Evolutionary conservation across 345 rosid genomes (phyloP), one percentile per base, ranked within the genome.

Genomic region (Cardamine occulta): DNA sequence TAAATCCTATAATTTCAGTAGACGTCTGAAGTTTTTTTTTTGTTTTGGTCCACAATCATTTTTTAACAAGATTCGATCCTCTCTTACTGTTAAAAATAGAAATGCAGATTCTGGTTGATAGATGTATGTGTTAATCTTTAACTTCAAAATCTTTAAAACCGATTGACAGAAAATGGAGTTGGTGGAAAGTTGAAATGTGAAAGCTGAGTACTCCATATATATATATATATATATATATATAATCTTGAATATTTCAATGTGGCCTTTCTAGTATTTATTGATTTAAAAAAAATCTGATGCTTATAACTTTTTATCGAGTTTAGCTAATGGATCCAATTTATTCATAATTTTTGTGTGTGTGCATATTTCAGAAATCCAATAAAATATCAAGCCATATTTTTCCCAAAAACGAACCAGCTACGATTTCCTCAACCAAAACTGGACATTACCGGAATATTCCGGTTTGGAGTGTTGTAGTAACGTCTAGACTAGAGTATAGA

Each of bases 401-500:
- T 2, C 51, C 51, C 61, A 1, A 59, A 47, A 9, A 4, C 26
- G 32, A 32, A 47, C 26, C 24, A 60, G 17, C 34, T 31, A 71
- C 47, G 37, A 15, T 6, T 52, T 7, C 23, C 2, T 62, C 18
- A 73, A 66, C 24, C 45, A 29, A 63, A 63, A 28, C 54, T 34
- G 19, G 47, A 29, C 14, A 17, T 47, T 14, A 45, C 47, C 62
- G 45, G 48, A 49, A 40, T 66, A 47, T 26, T 34, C 60, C 2
- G 51, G 60, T 58, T 66, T 35, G 53, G 61, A 58, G 45, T 12
- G 35, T 14, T 59, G 65, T 62, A 53, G 74, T 69, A 55, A 63
- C 60, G 28, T 70, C 75, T 70, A 70, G 66, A 63, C 17, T 14
- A 63, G 35, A 70, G 21, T 18, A 63, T 45, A 70, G 31, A 40